Conservation (phyloP, 148 eudicot genomes). For the Arbutus unedo region DNA sequence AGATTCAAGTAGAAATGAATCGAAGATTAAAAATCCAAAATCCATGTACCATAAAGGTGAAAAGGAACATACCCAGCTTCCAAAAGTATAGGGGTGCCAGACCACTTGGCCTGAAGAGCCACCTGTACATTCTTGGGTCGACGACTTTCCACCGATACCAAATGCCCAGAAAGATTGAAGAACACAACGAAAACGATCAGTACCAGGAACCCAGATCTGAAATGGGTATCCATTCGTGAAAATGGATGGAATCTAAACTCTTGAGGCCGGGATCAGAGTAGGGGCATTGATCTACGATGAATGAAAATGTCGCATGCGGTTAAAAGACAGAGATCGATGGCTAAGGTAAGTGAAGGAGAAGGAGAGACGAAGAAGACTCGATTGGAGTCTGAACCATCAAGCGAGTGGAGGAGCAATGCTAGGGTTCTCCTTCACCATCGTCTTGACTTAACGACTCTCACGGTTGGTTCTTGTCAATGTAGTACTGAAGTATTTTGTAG, state of each 20-base stretch:
- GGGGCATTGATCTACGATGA: constrained; percentile 13
- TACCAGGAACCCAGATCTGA: constrained; percentile 49
- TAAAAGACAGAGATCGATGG: background rate
- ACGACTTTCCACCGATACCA: constrained; percentile 46
- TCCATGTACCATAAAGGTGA: background rate
- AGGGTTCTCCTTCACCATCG: background rate
- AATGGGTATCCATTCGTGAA: constrained; percentile 38
- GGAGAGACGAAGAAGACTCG: background rate
- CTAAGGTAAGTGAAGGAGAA: background rate
- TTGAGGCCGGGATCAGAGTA: constrained; percentile 16
- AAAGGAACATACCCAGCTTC: constrained; percentile 76
- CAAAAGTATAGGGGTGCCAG: constrained; percentile 76
- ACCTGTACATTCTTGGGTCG: constrained; percentile 87
- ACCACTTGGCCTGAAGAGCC: constrained; percentile 86
- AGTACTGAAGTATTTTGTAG: no score
- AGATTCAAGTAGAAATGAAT: background rate
- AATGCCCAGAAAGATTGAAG: constrained; percentile 38
- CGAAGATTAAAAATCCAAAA: background rate
- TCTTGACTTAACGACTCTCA: no score
- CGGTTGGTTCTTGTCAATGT: no score
- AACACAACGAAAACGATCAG: constrained; percentile 25
- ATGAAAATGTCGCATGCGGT: background rate
- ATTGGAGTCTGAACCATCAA: background rate
- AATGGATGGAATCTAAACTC: background rate
- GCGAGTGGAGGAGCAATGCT: background rate